Evolutionary conservation across 768 basidiomycete genomes (phyloP), one percentile per base, ranked within the genome.

Genomic region (Rhizopogon roseolus): DNA sequence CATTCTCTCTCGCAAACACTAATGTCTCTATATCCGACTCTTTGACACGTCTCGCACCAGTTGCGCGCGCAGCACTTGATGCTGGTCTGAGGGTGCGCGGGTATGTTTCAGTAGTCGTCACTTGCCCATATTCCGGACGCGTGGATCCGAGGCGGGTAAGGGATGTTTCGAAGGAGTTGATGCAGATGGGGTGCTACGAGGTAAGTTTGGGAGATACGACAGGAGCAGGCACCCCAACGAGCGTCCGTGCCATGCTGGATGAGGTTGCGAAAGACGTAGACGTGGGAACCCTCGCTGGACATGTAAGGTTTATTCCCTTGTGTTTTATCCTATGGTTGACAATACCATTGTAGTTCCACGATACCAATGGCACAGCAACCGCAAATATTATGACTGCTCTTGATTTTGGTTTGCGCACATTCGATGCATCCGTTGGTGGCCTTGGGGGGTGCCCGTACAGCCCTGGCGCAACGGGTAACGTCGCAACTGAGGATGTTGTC

Each of bases 401-500:
- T 11, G 73, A 80, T 10, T 71, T 84, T 48, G 95, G 94, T 14
- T 71, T 98, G 11, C 79, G 85, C 10, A 90, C 92, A 2, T 80
- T 98, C 41, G 95, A 90, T 63, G 76, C 89, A 2, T 85, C 88
- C 1, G 83, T 97, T 16, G 93, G 87, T 16, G 94, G 95, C 0
- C 82, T 98, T 1, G 95, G 96, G 3, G 93, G 95, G 16, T 98
- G 96, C 63, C 95, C 95, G 3, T 98, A 92, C 70, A 93, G 95
- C 1, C 96, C 95, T 2, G 94, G 94, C 5, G 94, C 95, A 13
- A 94, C 93, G 0, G 95, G 96, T 14, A 97, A 97, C 60, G 90
- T 97, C 16, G 86, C 93, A 0, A 98, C 96, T 0, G 95, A 98
- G 61, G 90, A 96, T 60, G 82, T 96, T 1, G 75, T 96, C 8